Evolutionary conservation across 345 rosid species (phyloP).

Genomic region (Brassica juncea): DNA sequence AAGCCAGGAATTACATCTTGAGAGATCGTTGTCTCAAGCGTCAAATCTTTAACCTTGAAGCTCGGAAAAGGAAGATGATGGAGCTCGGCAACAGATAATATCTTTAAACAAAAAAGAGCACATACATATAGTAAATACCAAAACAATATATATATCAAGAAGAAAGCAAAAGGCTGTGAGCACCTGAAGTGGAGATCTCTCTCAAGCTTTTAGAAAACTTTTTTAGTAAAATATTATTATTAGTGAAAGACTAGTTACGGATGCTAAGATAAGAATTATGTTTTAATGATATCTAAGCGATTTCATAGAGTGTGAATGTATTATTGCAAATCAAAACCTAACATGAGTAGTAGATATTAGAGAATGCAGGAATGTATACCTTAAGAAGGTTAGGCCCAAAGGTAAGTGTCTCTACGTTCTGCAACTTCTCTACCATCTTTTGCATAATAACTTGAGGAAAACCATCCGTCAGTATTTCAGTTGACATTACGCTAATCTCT

Average conservation of each 20-base stretch:
- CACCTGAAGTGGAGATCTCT: too few species aligned
- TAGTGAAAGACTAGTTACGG: too few species aligned
- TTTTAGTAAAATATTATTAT: too few species aligned
- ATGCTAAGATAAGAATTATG: too few species aligned
- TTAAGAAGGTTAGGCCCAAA: slow-evolving; percentile 2
- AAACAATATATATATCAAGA: not conserved
- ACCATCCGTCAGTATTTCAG: not conserved
- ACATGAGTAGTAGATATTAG: too few species aligned
- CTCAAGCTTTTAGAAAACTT: too few species aligned
- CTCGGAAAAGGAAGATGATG: not conserved
- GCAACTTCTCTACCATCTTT: not conserved
- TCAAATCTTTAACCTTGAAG: slow-evolving; percentile 11
- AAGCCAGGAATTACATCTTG: not conserved
- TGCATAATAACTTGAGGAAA: not conserved
- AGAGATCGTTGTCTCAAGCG: not conserved
- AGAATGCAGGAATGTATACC: not conserved
- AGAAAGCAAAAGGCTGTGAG: not conserved
- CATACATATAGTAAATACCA: not conserved
- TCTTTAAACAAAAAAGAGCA: not conserved
- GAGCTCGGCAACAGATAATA: slow-evolving; percentile 18
- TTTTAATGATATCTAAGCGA: too few species aligned
- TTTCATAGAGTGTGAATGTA: too few species aligned
- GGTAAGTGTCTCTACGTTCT: slow-evolving; percentile 7
- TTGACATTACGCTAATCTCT: not conserved
- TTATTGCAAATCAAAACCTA: too few species aligned